Conservation (phyloP, 768 basidiomycete species). For the Hypsizygus marmoreus region DNA sequence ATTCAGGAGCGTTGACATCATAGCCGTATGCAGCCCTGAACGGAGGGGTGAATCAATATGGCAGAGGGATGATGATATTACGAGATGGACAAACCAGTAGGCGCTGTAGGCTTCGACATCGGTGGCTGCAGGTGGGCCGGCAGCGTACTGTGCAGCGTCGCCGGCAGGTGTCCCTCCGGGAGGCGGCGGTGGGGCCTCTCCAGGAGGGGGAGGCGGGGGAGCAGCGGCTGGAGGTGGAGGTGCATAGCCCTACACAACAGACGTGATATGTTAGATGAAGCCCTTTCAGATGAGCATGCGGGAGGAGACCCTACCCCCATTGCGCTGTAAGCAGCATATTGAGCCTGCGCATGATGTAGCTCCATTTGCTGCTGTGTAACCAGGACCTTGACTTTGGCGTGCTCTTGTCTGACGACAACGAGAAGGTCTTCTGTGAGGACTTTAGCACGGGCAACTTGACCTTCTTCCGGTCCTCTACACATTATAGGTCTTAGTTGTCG, state of each 20-base stretch:
- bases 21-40: conserved; percentile 79
- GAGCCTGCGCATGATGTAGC: conserved; percentile 77
- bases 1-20: conserved; percentile 80
- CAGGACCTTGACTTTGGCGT: conserved; percentile 71
- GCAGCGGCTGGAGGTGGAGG: conserved; percentile 54
- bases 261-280: conserved; percentile 6
- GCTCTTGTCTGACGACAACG: conserved; percentile 84
- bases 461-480: conserved; percentile 55
- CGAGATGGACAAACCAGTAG: conserved; percentile 51
- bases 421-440: conserved; percentile 81
- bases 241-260: conserved; percentile 37
- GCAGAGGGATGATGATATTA: background rate
- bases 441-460: conserved; percentile 78
- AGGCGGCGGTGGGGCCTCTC: conserved; percentile 46
- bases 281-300: background rate
- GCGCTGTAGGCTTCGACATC: conserved; percentile 59
- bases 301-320: conserved; percentile 50
- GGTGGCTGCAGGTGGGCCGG: conserved; percentile 40
- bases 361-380: conserved; percentile 81
- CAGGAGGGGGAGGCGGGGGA: conserved; percentile 56
- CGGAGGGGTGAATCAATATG: conserved; percentile 1
- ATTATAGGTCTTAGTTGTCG: background rate
- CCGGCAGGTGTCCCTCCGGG: conserved; percentile 50
- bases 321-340: conserved; percentile 70
- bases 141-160: conserved; percentile 39